A percentile compares a stretch with the other conserved stretches of the same genome.
These are phyloP conservation scores for Globisporangium camurandrum DNA, from an alignment of 352 stramenopile genomes.

Conservation along the genomic window DNA sequence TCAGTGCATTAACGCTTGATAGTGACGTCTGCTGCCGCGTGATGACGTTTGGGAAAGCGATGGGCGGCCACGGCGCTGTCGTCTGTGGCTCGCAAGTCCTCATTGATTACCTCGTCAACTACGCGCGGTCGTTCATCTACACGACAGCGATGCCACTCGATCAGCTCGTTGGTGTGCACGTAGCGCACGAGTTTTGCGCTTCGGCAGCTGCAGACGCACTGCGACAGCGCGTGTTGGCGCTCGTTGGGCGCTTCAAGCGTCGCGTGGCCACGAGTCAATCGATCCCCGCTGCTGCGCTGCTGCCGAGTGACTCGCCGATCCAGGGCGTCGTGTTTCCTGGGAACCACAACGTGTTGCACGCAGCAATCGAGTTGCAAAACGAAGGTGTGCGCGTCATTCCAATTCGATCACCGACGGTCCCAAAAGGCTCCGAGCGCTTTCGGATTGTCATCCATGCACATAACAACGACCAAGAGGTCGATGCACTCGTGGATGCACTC, in stretches of 20 bases:
- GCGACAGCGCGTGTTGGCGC: conserved; percentile 30
- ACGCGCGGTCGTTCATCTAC: conserved; percentile 96
- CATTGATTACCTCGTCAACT: conserved; percentile 95
- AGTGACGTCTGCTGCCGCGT: conserved; percentile 80
- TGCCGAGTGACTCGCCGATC: conserved; percentile 86
- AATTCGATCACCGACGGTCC: conserved; percentile 94
- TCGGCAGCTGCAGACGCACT: conserved; percentile 27
- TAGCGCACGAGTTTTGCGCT: conserved; percentile 88
- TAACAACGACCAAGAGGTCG: conserved; percentile 88
- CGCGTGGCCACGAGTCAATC: conserved; percentile 21
- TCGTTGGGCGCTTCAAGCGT: conserved; percentile 81
- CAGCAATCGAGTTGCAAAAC: conserved; percentile 55
- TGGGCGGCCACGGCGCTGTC: conserved; percentile 93
- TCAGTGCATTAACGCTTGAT: conserved; percentile 69
- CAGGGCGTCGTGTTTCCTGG: conserved; percentile 92
- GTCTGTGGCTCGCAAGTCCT: conserved; percentile 87
- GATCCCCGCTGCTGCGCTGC: conserved; percentile 40
- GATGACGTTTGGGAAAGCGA: conserved; percentile 96
- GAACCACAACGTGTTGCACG: conserved; percentile 82
- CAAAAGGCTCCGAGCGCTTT: conserved; percentile 91
- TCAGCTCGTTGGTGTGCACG: conserved; percentile 86
- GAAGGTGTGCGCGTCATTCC: conserved; percentile 89
- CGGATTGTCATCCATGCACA: conserved; percentile 94
- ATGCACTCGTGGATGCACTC: conserved; percentile 47
- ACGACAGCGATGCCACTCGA: conserved; percentile 92